Conservation (phyloP, 768 basidiomycete species). For the Chalciporus pseudorubinellus region DNA sequence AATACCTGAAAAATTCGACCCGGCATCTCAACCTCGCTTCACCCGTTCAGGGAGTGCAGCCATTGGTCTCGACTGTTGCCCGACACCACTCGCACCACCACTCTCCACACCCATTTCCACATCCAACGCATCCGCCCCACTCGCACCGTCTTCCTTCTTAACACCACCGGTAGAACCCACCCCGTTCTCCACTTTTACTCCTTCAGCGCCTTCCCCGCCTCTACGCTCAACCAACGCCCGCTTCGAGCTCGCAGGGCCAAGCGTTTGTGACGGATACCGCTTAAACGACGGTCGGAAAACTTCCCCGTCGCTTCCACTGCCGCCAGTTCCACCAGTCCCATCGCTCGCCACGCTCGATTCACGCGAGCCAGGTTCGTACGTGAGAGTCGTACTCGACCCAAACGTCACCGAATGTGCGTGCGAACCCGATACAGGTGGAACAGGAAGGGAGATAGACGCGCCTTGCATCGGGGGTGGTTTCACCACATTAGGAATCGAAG, state of each 20-base stretch:
- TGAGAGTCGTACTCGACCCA: conserved; percentile 9
- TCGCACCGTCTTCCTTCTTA: background rate
- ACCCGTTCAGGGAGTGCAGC: conserved; percentile 11
- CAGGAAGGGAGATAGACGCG: conserved; percentile 34
- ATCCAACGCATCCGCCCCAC: background rate
- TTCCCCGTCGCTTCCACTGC: conserved; percentile 32
- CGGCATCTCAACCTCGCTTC: background rate
- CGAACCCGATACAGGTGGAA: conserved; percentile 18
- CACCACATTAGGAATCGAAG: conserved; percentile 3
- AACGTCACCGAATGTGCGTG: conserved; percentile 4
- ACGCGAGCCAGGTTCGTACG: conserved; percentile 25
- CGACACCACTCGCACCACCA: conserved; percentile 17
- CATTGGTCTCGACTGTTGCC: conserved; percentile 1
- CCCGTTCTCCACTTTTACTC: conserved; percentile 8
- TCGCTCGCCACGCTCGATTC: conserved; percentile 34
- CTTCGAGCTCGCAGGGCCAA: conserved; percentile 61
- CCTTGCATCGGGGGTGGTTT: conserved; percentile 29
- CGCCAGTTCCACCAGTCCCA: conserved; percentile 27
- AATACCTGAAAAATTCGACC: too few species aligned
- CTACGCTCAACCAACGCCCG: conserved; percentile 41
- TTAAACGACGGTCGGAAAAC: conserved; percentile 64
- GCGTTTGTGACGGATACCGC: conserved; percentile 67
- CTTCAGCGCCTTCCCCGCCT: conserved; percentile 19
- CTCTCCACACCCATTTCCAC: background rate
- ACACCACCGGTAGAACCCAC: background rate